Evolutionary conservation across 2,329 filamentous ascomycete species (phyloP).

Genomic region (Sodiomyces alkalinus): DNA sequence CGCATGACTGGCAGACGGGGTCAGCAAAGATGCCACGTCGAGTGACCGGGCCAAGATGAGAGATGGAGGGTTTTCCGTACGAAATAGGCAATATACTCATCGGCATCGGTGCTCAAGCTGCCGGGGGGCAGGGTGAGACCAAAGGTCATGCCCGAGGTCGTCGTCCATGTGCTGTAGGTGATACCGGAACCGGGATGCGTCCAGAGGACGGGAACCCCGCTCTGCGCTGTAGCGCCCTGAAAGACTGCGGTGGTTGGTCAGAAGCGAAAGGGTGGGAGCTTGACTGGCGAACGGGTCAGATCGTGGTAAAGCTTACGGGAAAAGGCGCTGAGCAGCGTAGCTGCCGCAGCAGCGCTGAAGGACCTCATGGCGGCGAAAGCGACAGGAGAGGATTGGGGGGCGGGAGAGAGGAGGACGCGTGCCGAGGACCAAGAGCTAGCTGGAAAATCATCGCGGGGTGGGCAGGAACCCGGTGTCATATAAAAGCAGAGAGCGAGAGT

Average conservation of each 20-base stretch:
- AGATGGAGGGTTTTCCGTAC: too few relatives aligned
- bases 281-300: not conserved
- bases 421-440: not conserved
- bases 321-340: conserved; percentile 5
- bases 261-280: too few relatives aligned
- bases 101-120: conserved; percentile 28
- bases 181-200: conserved; percentile 34
- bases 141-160: conserved; percentile 31
- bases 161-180: conserved; percentile 33
- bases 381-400: not conserved
- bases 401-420: not conserved
- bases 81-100: conserved; percentile 44
- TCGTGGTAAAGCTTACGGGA: conserved; percentile 1
- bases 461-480: too few relatives aligned
- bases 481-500: too few relatives aligned
- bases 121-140: conserved; percentile 38
- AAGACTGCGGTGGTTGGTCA: conserved; percentile 3
- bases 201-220: too few relatives aligned
- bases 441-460: too few relatives aligned
- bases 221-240: conserved; percentile 8
- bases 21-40: not conserved
- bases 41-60: too few relatives aligned
- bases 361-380: conserved; percentile 5
- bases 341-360: conserved; percentile 6
- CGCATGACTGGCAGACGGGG: conserved; percentile 25